Conservation (phyloP, 208 protist genomes). For the Leishmania mexicana region DNA sequence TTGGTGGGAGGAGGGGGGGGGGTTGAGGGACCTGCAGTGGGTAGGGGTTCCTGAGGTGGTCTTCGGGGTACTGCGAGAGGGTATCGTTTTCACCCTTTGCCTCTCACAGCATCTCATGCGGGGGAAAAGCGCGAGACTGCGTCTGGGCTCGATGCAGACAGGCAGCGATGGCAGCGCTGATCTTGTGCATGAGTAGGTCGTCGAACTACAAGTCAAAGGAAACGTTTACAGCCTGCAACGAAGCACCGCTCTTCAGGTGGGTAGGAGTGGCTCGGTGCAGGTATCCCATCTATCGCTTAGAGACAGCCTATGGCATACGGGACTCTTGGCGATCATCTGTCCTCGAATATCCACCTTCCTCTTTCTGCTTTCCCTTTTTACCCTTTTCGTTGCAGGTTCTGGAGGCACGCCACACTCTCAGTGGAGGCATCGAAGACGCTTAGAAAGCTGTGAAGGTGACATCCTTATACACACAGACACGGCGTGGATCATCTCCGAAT, state of each 20-base stretch:
- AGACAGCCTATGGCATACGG: not conserved
- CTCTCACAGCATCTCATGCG: not conserved
- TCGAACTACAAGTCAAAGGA: not conserved
- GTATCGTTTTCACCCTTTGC: not conserved
- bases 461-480: conserved; percentile 4
- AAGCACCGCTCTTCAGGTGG: not conserved
- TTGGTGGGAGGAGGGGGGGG: not conserved
- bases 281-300: not conserved
- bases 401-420: not conserved
- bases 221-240: not conserved
- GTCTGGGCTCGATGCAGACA: not conserved
- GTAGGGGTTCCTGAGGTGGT: not conserved
- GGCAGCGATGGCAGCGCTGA: not conserved
- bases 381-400: not conserved
- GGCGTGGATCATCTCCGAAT: conserved; percentile 2
- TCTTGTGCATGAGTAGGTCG: not conserved
- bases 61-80: not conserved
- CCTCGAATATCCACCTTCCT: not conserved
- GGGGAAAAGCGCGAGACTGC: not conserved
- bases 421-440: not conserved
- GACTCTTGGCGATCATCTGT: not conserved
- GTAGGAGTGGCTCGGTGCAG: not conserved
- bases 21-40: not conserved
- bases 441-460: not conserved
- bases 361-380: not conserved